phyloP scores from a whole-genome alignment of 2,329 filamentous ascomycete species.

The Xylaria sp. region DNA sequence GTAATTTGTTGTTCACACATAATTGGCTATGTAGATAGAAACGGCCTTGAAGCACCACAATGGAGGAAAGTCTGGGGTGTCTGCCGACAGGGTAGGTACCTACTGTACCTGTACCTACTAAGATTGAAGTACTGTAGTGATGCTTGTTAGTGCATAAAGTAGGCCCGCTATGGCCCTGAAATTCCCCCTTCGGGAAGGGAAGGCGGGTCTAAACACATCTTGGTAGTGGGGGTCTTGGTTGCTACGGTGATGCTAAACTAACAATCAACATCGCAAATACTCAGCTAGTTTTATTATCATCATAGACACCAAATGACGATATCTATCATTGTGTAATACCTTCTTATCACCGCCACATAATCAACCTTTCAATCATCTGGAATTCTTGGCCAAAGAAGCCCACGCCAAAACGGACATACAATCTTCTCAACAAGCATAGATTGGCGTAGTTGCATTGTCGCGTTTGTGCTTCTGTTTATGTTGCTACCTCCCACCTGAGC shows the following conservation, averaged over 20 bases:
- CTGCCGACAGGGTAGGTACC: background rate
- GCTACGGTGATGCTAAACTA: conserved; percentile 28
- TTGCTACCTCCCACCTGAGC: conserved; percentile 24
- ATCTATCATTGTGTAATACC: conserved; percentile 5
- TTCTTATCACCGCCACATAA: conserved; percentile 15
- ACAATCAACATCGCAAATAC: conserved; percentile 33
- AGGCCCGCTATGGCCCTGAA: conserved; percentile 8
- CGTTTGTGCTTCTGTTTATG: conserved; percentile 40
- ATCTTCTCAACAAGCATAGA: background rate
- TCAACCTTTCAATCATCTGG: conserved; percentile 6
- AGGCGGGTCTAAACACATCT: conserved; percentile 8
- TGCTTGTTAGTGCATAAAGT: background rate
- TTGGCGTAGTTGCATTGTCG: background rate
- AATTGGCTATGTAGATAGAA: conserved; percentile 7
- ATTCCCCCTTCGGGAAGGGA: conserved; percentile 5
- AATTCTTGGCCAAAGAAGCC: background rate
- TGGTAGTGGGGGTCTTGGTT: conserved; percentile 14
- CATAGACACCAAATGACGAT: conserved; percentile 18
- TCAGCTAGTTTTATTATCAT: conserved; percentile 11
- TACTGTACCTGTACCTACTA: background rate
- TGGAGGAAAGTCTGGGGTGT: background rate
- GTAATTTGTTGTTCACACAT: conserved; percentile 11
- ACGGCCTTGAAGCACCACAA: background rate
- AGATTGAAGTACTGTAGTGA: background rate
- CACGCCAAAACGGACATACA: background rate